Evolutionary conservation across 83 land plant species (phyloP).

Genomic region (Thuja plicata): DNA sequence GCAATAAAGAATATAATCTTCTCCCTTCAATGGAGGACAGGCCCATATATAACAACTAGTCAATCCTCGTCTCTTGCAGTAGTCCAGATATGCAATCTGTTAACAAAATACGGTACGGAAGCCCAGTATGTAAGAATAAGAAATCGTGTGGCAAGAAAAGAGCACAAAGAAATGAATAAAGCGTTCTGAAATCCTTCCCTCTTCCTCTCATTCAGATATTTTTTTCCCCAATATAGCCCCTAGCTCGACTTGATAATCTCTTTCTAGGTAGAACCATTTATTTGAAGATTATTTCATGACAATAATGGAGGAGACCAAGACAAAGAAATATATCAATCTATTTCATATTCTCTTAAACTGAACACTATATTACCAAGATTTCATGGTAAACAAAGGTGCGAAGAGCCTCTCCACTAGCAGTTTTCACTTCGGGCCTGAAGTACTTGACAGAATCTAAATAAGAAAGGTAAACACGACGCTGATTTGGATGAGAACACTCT

Average conservation of each 20-base stretch:
- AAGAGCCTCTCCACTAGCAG: slow-evolving; percentile 90
- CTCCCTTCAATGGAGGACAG: slow-evolving; percentile 98
- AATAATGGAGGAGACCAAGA: background rate
- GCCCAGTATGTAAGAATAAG: background rate
- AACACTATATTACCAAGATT: slow-evolving; percentile 70
- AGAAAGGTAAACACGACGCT: slow-evolving; percentile 95
- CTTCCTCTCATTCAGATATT: background rate
- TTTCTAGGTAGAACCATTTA: background rate
- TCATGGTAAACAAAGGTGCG: slow-evolving; percentile 99
- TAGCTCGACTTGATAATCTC: background rate
- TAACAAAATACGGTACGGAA: background rate
- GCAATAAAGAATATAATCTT: slow-evolving; percentile 97
- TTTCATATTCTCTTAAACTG: background rate
- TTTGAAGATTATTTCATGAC: background rate
- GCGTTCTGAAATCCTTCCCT: background rate
- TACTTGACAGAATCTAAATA: slow-evolving; percentile 98
- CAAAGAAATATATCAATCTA: background rate
- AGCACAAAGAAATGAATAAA: background rate
- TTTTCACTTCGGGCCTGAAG: slow-evolving; percentile 94
- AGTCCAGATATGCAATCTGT: slow-evolving; percentile 96
- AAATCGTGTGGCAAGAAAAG: background rate
- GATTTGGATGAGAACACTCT: slow-evolving; percentile 85
- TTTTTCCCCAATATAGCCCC: background rate
- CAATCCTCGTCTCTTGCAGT: slow-evolving; percentile 94
- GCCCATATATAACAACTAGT: slow-evolving; percentile 99